Evolutionary conservation across 306 rosid genomes (phyloP).

Genomic region (Rubus idaeus): DNA sequence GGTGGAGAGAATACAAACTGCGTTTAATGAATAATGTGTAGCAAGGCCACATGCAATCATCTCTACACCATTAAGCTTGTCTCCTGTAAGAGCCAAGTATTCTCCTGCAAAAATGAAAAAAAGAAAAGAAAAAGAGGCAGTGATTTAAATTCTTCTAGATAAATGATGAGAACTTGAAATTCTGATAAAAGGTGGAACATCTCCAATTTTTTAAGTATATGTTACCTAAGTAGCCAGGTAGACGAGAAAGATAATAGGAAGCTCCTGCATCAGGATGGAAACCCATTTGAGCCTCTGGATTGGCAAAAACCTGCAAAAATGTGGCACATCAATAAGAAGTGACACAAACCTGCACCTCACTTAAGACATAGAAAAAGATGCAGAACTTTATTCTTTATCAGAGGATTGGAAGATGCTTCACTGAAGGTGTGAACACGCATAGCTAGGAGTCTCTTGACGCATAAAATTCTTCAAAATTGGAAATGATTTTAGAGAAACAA

Average conservation of each 20-base stretch:
- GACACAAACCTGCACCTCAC: background rate
- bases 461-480: background rate
- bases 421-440: slow-evolving; percentile 1
- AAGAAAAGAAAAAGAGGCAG: background rate
- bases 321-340: slow-evolving; percentile 11
- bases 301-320: slow-evolving; percentile 60
- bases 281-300: slow-evolving; percentile 93
- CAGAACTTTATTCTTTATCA: background rate
- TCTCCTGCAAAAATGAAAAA: slow-evolving; percentile 61
- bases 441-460: background rate
- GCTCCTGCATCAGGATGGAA: slow-evolving; percentile 99
- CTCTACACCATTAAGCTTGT: slow-evolving; percentile 93
- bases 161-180: slow-evolving; percentile 5
- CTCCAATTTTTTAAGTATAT: slow-evolving; percentile 10
- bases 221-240: slow-evolving; percentile 92
- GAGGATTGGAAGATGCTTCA: background rate
- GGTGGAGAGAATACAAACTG: slow-evolving; percentile 47
- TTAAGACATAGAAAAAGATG: background rate
- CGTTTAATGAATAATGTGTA: slow-evolving; percentile 71
- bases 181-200: background rate
- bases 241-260: slow-evolving; percentile 84
- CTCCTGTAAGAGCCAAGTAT: slow-evolving; percentile 92
- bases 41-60: slow-evolving; percentile 97
- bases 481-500: background rate
- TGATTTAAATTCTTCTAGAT: slow-evolving; percentile 4